Evolutionary conservation across 306 rosid genomes (phyloP).

Genomic region (Trichosanthes cucumerina): DNA sequence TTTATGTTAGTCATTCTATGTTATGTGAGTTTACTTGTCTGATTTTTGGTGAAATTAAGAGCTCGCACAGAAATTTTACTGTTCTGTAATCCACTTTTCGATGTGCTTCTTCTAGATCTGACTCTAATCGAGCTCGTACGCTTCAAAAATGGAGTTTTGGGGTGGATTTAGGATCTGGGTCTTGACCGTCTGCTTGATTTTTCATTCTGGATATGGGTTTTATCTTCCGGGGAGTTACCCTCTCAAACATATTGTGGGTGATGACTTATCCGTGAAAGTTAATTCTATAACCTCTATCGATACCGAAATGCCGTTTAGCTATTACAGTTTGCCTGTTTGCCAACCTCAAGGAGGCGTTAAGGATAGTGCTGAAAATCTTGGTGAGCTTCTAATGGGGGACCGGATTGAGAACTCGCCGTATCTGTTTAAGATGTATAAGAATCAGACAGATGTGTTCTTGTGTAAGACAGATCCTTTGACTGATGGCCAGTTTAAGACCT

Average conservation of each 20-base stretch:
- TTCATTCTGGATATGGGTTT: slow-evolving; percentile 52
- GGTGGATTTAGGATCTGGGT: slow-evolving; percentile 39
- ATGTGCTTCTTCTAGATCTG: slow-evolving; percentile 68
- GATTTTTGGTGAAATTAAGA: slow-evolving; percentile 7
- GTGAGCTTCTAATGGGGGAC: slow-evolving; percentile 97
- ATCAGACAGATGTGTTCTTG: slow-evolving; percentile 63
- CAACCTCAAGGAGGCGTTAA: slow-evolving; percentile 63
- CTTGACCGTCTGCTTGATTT: slow-evolving; percentile 37
- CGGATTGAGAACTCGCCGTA: slow-evolving; percentile 94
- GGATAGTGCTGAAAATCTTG: slow-evolving; percentile 93
- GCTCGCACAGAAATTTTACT: not conserved
- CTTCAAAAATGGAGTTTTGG: slow-evolving; percentile 42
- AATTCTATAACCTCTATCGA: slow-evolving; percentile 89
- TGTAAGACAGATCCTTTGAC: slow-evolving; percentile 47
- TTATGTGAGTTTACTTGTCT: slow-evolving; percentile 5
- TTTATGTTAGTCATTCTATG: not conserved
- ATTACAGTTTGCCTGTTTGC: slow-evolving; percentile 87
- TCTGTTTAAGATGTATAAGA: slow-evolving; percentile 53
- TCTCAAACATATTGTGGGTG: slow-evolving; percentile 50
- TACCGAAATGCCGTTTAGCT: slow-evolving; percentile 83
- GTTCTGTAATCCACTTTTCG: slow-evolving; percentile 10
- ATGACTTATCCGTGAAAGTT: slow-evolving; percentile 58
- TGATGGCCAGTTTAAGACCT: slow-evolving; percentile 52
- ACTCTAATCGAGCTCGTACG: slow-evolving; percentile 13
- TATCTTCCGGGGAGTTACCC: slow-evolving; percentile 94